A percentile compares a stretch with the other conserved stretches of the same genome.
Evolutionary conservation across 352 stramenopile species (phyloP).

Genomic region (Globisporangium canariense): DNA sequence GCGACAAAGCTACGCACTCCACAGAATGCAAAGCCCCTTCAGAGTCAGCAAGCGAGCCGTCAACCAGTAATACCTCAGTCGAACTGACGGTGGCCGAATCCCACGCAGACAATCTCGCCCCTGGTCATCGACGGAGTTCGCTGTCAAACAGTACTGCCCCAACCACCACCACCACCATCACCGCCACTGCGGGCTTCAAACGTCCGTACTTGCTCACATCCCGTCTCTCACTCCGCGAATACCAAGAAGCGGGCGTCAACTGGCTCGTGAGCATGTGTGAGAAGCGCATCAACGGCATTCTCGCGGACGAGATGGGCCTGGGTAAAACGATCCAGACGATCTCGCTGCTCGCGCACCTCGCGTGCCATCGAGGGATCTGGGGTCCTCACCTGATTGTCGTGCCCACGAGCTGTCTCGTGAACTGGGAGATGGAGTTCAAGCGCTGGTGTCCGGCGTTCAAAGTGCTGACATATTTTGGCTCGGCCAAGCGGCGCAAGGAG

Average conservation of each 20-base stretch:
- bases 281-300: constrained; percentile 97
- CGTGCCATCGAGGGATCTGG: constrained; percentile 90
- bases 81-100: not conserved
- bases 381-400: constrained; percentile 98
- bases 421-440: constrained; percentile 99
- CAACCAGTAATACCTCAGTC: not conserved
- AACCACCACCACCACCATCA: constrained; percentile 7
- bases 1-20: not conserved
- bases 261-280: constrained; percentile 98
- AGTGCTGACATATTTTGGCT: constrained; percentile 99
- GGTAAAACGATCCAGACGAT: constrained; percentile 99
- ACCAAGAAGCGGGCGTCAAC: constrained; percentile 90
- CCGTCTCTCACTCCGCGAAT: constrained; percentile 64
- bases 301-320: constrained; percentile 96
- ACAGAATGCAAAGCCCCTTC: not conserved
- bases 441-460: constrained; percentile 96
- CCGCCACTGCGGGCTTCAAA: constrained; percentile 30
- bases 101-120: not conserved
- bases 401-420: constrained; percentile 97
- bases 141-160: not conserved
- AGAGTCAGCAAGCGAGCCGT: not conserved
- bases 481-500: constrained; percentile 92
- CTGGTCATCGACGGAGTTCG: not conserved
- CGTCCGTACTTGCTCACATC: constrained; percentile 71
- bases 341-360: constrained; percentile 94